Base-by-base conservation (phyloP, 805 yeast genomes). In the Ogataea corticis region DNA sequence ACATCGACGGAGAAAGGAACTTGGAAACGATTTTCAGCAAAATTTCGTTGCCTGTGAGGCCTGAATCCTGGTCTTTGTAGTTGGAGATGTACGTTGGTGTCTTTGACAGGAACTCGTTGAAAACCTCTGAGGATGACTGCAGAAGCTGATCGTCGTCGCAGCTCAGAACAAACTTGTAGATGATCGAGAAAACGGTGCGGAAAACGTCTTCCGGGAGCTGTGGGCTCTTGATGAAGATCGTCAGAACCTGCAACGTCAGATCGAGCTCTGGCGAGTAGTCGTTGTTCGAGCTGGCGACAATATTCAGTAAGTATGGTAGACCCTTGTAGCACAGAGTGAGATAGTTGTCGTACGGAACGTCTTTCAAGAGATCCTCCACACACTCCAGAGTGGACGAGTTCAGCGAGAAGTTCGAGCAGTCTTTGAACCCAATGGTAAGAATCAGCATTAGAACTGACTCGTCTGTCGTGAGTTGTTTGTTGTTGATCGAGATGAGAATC, bases 131-230 rank as follows among this genome's bases (percentile, higher is more conserved):
- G 2, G 90, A 83, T 10, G 80, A 69, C 65, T 90, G 96, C 27
- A 90, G 62, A 7, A 88, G 75, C 57, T 85, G 89, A 54, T 86
- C 87, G 61, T 90, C 97, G n/a, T 63, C 68, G 0, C 89, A 74
- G 2, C 45, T 46, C 30, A 73, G 48, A 5, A 77, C 62, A 40
- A 77, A 61, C 16, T 64, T 63, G 42, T 68, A 63, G 54, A 80
- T 51, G 2, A 62, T 55, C 0, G 82, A 77, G 51, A 76, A 77
- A 2, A 73, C 60, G 45, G 62, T 66, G 39, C 64, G 42, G 62
- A 76, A 73, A 34, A 80, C 56, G 10, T 57, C 58, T 7, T 40
- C 27, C 12, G 67, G 59, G 3, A 63, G 23, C n/a, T 42, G 36
- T 3, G 82, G 77, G 3, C 71, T 68, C n/a, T 66, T 67, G 10